These are phyloP conservation scores for Austroboletus sp. DNA, from an alignment of 1,284 basidiomycete species.

Conservation along the genomic window DNA sequence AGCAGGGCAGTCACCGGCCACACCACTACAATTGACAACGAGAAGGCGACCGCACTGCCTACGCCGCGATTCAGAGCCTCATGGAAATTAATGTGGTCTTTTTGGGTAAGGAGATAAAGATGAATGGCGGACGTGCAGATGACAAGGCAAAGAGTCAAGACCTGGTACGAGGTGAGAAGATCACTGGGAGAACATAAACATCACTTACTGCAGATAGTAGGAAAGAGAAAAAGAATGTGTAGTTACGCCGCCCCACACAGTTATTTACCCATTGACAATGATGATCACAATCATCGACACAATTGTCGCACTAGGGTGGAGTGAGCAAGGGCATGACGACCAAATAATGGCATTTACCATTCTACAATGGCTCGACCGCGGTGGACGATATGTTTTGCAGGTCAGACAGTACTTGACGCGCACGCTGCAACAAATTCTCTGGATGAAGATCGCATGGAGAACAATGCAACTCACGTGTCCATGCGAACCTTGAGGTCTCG, in stretches of 20 bases:
- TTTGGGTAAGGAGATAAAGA: slow-evolving; percentile 58
- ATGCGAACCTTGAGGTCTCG: slow-evolving; percentile 74
- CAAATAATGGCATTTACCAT: slow-evolving; percentile 48
- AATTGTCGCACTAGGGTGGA: slow-evolving; percentile 75
- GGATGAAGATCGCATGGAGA: slow-evolving; percentile 1
- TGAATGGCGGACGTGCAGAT: slow-evolving; percentile 80
- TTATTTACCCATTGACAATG: slow-evolving; percentile 95
- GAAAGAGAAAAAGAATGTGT: slow-evolving; percentile 81
- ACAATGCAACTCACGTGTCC: slow-evolving; percentile 55
- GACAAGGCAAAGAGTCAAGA: slow-evolving; percentile 63
- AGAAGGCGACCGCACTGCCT: slow-evolving; percentile 76
- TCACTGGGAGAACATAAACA: slow-evolving; percentile 1
- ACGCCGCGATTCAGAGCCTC: slow-evolving; percentile 54
- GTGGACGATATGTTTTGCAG: slow-evolving; percentile 83
- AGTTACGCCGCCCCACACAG: slow-evolving; percentile 87
- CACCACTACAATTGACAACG: slow-evolving; percentile 61
- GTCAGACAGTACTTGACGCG: slow-evolving; percentile 87
- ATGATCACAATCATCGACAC: slow-evolving; percentile 84
- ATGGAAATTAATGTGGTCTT: slow-evolving; percentile 48
- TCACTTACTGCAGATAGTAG: slow-evolving; percentile 63
- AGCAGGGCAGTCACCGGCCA: slow-evolving; percentile 77
- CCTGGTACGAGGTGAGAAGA: slow-evolving; percentile 37
- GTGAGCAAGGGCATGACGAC: slow-evolving; percentile 6
- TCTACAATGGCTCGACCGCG: slow-evolving; percentile 87
- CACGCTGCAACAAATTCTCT: slow-evolving; percentile 45